phyloP scores from a whole-genome alignment of 768 basidiomycete genomes.

The Termitomyces sp. region DNA sequence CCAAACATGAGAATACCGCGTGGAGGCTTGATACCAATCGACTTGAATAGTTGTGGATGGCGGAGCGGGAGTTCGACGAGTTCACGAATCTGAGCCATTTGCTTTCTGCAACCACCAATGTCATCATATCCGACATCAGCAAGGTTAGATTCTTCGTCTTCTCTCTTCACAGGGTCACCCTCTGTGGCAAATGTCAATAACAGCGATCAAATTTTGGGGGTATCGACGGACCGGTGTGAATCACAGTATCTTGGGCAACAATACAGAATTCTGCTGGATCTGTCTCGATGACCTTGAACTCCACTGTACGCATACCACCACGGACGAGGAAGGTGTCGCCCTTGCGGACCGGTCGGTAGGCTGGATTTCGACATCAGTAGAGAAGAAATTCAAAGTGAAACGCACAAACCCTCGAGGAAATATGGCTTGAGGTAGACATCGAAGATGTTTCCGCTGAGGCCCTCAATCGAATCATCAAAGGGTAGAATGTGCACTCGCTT shows the following conservation, averaged over 20 bases:
- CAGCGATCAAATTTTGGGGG: neutral
- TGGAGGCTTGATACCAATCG: conserved; percentile 99
- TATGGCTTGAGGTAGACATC: conserved; percentile 99
- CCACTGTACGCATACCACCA: conserved; percentile 97
- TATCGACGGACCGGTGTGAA: conserved; percentile 68
- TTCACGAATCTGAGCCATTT: conserved; percentile 99
- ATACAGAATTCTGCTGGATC: conserved; percentile 99
- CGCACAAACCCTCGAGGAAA: conserved; percentile 82
- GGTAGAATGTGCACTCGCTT: conserved; percentile 96
- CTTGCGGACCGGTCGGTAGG: conserved; percentile 94
- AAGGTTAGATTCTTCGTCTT: conserved; percentile 96
- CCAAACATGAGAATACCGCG: conserved; percentile 99
- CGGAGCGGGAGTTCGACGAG: conserved; percentile 96
- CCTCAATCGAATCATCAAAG: conserved; percentile 98
- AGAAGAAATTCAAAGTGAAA: neutral
- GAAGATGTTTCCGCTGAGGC: conserved; percentile 96
- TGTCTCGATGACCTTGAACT: conserved; percentile 99
- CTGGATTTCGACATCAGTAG: conserved; percentile 28
- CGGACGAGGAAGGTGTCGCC: conserved; percentile 99
- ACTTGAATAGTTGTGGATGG: conserved; percentile 99
- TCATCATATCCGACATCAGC: conserved; percentile 99
- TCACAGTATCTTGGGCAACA: conserved; percentile 98
- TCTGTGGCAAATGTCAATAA: conserved; percentile 42
- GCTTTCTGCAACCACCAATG: conserved; percentile 98
- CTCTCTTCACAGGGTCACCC: conserved; percentile 98